These are phyloP conservation scores for Colletotrichum cereale DNA, from an alignment of 2,329 filamentous ascomycete genomes.

Conservation along the genomic window DNA sequence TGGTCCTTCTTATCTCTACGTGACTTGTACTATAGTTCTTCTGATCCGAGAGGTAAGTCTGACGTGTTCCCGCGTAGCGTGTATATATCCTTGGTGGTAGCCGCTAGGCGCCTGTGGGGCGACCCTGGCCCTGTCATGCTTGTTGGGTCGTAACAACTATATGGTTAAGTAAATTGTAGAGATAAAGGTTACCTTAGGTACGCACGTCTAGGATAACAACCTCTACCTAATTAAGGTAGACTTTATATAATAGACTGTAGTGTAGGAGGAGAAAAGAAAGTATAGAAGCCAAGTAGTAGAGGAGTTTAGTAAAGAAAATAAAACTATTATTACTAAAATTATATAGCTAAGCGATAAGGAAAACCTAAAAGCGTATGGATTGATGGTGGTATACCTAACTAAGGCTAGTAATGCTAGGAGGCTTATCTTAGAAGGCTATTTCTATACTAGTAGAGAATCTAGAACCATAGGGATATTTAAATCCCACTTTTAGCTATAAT, in stretches of 20 bases:
- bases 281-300: constrained; percentile 20
- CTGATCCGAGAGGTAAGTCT: too few species aligned
- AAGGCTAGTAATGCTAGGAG: constrained; percentile 42
- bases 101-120: too few species aligned
- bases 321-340: constrained; percentile 44
- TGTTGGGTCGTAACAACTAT: too few species aligned
- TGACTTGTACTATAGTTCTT: too few species aligned
- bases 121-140: too few species aligned
- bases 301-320: constrained; percentile 44
- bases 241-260: constrained; percentile 41
- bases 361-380: constrained; percentile 43
- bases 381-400: constrained; percentile 44
- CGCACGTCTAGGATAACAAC: constrained; percentile 42
- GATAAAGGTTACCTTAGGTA: constrained; percentile 37
- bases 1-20: too few species aligned
- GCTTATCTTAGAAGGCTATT: constrained; percentile 42
- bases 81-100: too few species aligned
- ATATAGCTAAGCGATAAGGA: constrained; percentile 44
- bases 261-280: constrained; percentile 42
- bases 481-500: constrained; percentile 41
- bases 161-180: constrained; percentile 41
- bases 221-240: constrained; percentile 46
- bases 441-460: constrained; percentile 42
- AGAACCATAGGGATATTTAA: constrained; percentile 41
- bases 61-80: too few species aligned